phyloP scores from a whole-genome alignment of 495 filamentous ascomycete species.

The Daldinia grandis region DNA sequence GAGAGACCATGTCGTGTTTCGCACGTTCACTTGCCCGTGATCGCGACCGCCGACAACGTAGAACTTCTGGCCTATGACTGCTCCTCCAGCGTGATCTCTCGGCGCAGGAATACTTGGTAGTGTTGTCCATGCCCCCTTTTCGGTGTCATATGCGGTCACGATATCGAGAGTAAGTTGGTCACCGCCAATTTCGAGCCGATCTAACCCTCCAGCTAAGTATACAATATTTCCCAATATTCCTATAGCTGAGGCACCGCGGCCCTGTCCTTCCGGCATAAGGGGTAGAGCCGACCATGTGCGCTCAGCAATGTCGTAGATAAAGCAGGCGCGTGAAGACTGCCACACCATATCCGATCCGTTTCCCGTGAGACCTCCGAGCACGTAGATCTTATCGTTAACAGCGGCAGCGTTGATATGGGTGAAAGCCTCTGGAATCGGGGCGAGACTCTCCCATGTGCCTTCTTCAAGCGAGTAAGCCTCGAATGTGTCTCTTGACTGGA shows the following conservation, averaged over 20 bases:
- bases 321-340: conserved; percentile 24
- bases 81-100: conserved; percentile 47
- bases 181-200: background rate
- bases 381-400: conserved; percentile 50
- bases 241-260: background rate
- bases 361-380: conserved; percentile 48
- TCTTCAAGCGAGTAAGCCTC: conserved; percentile 24
- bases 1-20: conserved; percentile 48
- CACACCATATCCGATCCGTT: conserved; percentile 18
- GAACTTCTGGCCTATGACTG: conserved; percentile 45
- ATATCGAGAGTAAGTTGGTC: background rate
- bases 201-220: background rate
- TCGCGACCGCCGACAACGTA: conserved; percentile 52
- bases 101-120: conserved; percentile 41
- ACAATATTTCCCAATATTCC: background rate
- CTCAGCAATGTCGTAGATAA: background rate
- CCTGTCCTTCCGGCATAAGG: background rate
- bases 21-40: conserved; percentile 39
- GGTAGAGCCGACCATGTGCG: background rate
- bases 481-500: conserved; percentile 19
- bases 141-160: background rate
- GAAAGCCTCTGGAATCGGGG: conserved; percentile 21
- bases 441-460: conserved; percentile 43
- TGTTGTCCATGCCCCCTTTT: background rate
- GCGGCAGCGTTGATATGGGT: conserved; percentile 4